A percentile compares a stretch with the other conserved stretches of the same genome.
These are phyloP conservation scores for Penicillium sp. DNA, from an alignment of 2,329 filamentous ascomycete genomes.

Conservation along the genomic window DNA sequence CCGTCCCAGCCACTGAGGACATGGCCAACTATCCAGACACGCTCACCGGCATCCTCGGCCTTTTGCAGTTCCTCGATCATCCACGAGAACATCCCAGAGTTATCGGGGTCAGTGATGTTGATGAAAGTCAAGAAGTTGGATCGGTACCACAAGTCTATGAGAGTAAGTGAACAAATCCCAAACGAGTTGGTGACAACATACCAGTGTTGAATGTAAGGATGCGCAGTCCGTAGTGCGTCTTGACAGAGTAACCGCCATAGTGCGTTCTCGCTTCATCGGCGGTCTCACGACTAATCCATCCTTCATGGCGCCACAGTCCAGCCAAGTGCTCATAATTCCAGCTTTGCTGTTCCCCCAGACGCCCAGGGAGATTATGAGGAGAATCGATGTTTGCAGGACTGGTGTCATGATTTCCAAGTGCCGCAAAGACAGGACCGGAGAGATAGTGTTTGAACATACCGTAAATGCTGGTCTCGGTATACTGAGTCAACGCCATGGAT, in stretches of 20 bases:
- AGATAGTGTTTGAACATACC: constrained; percentile 58
- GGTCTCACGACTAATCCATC: constrained; percentile 52
- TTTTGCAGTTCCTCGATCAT: constrained; percentile 54
- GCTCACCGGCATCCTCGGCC: constrained; percentile 53
- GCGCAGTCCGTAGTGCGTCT: constrained; percentile 53
- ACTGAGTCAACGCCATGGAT: constrained; percentile 54
- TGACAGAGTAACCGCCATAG: constrained; percentile 58
- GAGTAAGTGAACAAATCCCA: background rate
- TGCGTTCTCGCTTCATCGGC: constrained; percentile 52
- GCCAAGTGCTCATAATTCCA: constrained; percentile 61
- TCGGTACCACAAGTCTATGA: constrained; percentile 30
- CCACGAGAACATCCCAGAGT: constrained; percentile 51
- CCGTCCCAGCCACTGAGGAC: constrained; percentile 59
- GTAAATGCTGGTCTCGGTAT: constrained; percentile 55
- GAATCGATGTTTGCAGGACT: constrained; percentile 55
- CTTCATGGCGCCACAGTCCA: constrained; percentile 56
- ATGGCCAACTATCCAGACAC: constrained; percentile 57
- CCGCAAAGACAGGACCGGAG: constrained; percentile 56
- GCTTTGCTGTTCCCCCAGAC: constrained; percentile 55
- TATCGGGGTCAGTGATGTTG: constrained; percentile 54
- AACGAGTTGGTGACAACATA: constrained; percentile 39
- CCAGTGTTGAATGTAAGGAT: constrained; percentile 57
- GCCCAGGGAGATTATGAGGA: constrained; percentile 54
- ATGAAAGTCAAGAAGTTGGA: constrained; percentile 52
- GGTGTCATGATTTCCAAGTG: constrained; percentile 59